These are phyloP conservation scores for Candida peoriensis DNA, from an alignment of 805 yeast genomes.

Conservation along the genomic window DNA sequence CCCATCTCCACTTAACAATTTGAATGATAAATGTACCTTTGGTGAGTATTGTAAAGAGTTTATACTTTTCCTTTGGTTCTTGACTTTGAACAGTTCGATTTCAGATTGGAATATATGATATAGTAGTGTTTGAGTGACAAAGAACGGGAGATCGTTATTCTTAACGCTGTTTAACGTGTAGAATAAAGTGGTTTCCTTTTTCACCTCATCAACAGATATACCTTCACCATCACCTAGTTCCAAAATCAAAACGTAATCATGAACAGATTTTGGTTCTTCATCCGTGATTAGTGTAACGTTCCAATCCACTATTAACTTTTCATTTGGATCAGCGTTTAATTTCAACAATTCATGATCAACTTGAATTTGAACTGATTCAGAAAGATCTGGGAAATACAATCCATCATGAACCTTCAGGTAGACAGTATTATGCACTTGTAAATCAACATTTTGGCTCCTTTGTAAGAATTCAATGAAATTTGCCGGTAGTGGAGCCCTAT, in stretches of 20 bases:
- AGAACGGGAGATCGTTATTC: slow-evolving; percentile 59
- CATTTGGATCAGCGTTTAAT: slow-evolving; percentile 13
- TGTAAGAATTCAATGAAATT: slow-evolving; percentile 31
- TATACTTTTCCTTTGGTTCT: slow-evolving; percentile 17
- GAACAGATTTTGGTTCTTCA: slow-evolving; percentile 16
- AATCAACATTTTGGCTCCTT: slow-evolving; percentile 37
- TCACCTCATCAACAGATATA: slow-evolving; percentile 37
- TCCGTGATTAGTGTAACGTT: slow-evolving; percentile 25
- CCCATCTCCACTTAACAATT: slow-evolving; percentile 68
- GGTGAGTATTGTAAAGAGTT: slow-evolving; percentile 42
- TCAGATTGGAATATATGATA: slow-evolving; percentile 43
- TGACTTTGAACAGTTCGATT: slow-evolving; percentile 23
- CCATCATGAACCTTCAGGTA: slow-evolving; percentile 35
- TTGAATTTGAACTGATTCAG: slow-evolving; percentile 46
- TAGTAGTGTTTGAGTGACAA: slow-evolving; percentile 46
- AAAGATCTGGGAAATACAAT: slow-evolving; percentile 62
- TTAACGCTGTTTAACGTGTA: slow-evolving; percentile 42
- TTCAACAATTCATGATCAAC: slow-evolving; percentile 35
- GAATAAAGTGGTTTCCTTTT: slow-evolving; percentile 34
- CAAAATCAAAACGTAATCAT: slow-evolving; percentile 33
- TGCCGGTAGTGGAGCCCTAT: slow-evolving; percentile 35
- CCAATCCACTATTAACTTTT: slow-evolving; percentile 29
- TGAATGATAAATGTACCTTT: slow-evolving; percentile 68
- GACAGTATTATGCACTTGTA: slow-evolving; percentile 39
- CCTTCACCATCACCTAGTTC: slow-evolving; percentile 38